phyloP scores from a whole-genome alignment of 2,329 filamentous ascomycete species.

The Cladosporium sp. region DNA sequence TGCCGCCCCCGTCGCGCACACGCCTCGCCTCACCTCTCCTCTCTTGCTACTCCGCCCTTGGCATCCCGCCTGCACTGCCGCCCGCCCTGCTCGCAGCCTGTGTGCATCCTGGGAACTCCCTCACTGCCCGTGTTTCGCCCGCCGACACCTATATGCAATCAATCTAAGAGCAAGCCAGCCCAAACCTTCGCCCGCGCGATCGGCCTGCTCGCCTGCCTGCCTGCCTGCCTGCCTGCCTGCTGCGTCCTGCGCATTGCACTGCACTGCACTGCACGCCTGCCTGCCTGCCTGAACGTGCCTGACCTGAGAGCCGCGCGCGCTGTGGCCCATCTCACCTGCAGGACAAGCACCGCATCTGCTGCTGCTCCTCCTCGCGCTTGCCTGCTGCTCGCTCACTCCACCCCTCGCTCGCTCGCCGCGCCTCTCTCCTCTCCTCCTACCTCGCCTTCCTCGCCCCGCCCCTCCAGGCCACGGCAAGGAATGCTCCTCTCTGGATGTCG shows the following conservation, averaged over 20 bases:
- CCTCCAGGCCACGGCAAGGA: conserved; percentile 9
- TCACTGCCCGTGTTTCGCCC: neutral
- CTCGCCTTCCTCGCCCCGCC: conserved; percentile 4
- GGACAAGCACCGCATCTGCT: neutral
- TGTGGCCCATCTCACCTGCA: neutral
- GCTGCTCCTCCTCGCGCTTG: neutral
- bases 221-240: neutral
- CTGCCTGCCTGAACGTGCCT: neutral
- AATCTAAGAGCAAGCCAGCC: too few relatives aligned
- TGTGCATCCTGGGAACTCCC: too few relatives aligned
- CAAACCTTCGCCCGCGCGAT: neutral
- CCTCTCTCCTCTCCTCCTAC: neutral
- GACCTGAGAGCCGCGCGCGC: neutral
- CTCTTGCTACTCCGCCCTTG: conserved; percentile 3
- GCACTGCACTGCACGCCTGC: neutral
- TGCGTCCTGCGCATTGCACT: neutral
- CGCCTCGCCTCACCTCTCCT: neutral
- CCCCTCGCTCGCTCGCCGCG: neutral
- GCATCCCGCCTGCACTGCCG: neutral
- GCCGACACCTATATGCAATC: neutral
- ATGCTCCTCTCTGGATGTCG: conserved; percentile 53
- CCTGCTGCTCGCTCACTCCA: neutral
- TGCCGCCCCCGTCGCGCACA: neutral
- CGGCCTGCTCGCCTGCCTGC: neutral
- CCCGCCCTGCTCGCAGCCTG: too few relatives aligned